Percentiles rank a stretch among this genome's conserved stretches.
These are phyloP conservation scores for Monosporascus sp. DNA, from an alignment of 2,329 filamentous ascomycete species.

Conservation along the genomic window DNA sequence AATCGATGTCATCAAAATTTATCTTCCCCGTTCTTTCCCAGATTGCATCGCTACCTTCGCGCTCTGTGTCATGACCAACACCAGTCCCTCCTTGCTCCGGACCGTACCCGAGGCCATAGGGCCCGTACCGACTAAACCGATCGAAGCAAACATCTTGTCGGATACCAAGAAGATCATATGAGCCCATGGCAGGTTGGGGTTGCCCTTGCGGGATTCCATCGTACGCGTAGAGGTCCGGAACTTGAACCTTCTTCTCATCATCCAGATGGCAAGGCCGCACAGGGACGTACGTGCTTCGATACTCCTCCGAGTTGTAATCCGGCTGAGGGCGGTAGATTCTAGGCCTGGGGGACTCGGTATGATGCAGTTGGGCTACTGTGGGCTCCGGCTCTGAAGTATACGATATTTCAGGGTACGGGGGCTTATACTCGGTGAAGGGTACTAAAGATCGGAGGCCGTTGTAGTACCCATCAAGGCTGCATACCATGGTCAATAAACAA, in stretches of 20 bases:
- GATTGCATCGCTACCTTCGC: slow-evolving; percentile 57
- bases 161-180: slow-evolving; percentile 67
- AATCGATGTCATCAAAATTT: slow-evolving; percentile 51
- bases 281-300: slow-evolving; percentile 45
- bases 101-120: slow-evolving; percentile 82
- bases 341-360: slow-evolving; percentile 38
- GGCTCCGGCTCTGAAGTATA: slow-evolving; percentile 10
- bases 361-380: slow-evolving; percentile 20
- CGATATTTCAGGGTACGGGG: slow-evolving; percentile 62
- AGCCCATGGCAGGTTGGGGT: slow-evolving; percentile 73
- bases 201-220: slow-evolving; percentile 68
- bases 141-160: slow-evolving; percentile 82
- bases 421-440: slow-evolving; percentile 53
- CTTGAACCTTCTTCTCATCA: slow-evolving; percentile 47
- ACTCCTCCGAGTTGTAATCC: slow-evolving; percentile 52
- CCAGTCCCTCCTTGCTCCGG: slow-evolving; percentile 64
- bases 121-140: slow-evolving; percentile 75
- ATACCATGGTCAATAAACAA: slow-evolving; percentile 7
- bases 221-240: slow-evolving; percentile 63
- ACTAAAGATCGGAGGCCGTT: slow-evolving; percentile 71
- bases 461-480: slow-evolving; percentile 74
- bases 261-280: slow-evolving; percentile 62
- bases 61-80: slow-evolving; percentile 68
- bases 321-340: slow-evolving; percentile 65
- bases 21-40: slow-evolving; percentile 52